Percentiles rank a stretch among this genome's conserved stretches.
Conservation (phyloP, 441 rosid species). For the Biscutella auriculata region DNA sequence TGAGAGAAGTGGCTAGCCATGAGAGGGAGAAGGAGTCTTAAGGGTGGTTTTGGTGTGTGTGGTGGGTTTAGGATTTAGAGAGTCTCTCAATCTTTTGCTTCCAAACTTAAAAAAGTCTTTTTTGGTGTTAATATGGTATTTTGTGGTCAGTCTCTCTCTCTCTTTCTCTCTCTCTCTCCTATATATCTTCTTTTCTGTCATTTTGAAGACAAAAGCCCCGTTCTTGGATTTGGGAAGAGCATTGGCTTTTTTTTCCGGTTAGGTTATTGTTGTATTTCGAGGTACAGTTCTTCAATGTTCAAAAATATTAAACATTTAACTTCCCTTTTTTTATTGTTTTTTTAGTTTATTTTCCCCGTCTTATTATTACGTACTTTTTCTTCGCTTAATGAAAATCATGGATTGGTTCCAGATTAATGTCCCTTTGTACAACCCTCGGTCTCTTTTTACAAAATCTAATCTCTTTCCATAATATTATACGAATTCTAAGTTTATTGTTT, state of each 20-base stretch:
- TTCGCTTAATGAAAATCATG: neutral
- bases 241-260: conserved; percentile 10
- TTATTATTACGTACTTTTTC: neutral
- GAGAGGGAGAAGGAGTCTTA: conserved; percentile 5
- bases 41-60: conserved; percentile 13
- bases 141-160: conserved; percentile 7
- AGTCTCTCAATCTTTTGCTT: conserved; percentile 18
- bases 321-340: too few species aligned
- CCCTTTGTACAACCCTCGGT: too few species aligned
- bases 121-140: conserved; percentile 18
- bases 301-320: neutral
- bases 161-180: neutral
- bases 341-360: too few species aligned
- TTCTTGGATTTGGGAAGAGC: conserved; percentile 12
- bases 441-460: too few species aligned
- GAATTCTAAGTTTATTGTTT: too few species aligned
- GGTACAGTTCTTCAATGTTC: conserved; percentile 18
- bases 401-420: neutral
- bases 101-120: neutral
- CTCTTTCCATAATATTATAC: too few species aligned
- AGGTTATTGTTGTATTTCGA: conserved; percentile 15
- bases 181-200: neutral
- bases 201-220: conserved; percentile 17
- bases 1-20: neutral
- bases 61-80: conserved; percentile 16